These are phyloP conservation scores for Fomitopsis betulina DNA, from an alignment of 1,284 basidiomycete species.

Conservation along the genomic window DNA sequence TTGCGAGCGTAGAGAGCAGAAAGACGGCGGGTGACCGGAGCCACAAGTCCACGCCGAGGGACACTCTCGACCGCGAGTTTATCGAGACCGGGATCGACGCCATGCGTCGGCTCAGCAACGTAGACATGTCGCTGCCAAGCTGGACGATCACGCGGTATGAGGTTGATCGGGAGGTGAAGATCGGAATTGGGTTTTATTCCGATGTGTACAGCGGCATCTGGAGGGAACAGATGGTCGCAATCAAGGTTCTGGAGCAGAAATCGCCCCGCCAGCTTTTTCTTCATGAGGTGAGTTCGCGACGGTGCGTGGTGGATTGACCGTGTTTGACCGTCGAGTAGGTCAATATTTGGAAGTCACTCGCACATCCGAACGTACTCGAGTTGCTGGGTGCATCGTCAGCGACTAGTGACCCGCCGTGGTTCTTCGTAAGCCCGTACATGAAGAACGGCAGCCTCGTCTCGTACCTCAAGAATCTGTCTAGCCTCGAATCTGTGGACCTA, in stretches of 20 bases:
- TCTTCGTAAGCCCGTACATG: conserved; percentile 56
- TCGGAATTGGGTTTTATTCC: conserved; percentile 66
- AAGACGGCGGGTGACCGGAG: conserved; percentile 11
- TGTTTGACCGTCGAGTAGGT: conserved; percentile 11
- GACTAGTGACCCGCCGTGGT: conserved; percentile 39
- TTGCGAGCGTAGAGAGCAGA: conserved; percentile 13
- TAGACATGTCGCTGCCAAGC: conserved; percentile 44
- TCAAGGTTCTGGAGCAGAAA: conserved; percentile 37
- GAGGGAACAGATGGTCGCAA: conserved; percentile 53
- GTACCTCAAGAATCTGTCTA: conserved; percentile 39
- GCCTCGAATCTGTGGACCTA: conserved; percentile 36
- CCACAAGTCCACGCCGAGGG: conserved; percentile 11
- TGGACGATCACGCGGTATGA: conserved; percentile 77
- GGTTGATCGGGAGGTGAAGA: conserved; percentile 55
- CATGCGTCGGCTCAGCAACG: conserved; percentile 38
- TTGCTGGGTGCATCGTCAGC: conserved; percentile 40
- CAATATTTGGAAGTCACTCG: conserved; percentile 34
- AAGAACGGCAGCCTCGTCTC: conserved; percentile 38
- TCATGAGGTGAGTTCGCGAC: conserved; percentile 22
- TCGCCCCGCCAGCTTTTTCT: conserved; percentile 34
- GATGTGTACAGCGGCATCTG: conserved; percentile 67
- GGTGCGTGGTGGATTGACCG: no score
- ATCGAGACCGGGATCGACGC: conserved; percentile 47
- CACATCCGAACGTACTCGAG: conserved; percentile 37
- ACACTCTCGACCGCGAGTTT: conserved; percentile 41